Base-by-base conservation (phyloP, 371 early-diverging fungal genomes). In the Quaeritorhiza haematococci region DNA sequence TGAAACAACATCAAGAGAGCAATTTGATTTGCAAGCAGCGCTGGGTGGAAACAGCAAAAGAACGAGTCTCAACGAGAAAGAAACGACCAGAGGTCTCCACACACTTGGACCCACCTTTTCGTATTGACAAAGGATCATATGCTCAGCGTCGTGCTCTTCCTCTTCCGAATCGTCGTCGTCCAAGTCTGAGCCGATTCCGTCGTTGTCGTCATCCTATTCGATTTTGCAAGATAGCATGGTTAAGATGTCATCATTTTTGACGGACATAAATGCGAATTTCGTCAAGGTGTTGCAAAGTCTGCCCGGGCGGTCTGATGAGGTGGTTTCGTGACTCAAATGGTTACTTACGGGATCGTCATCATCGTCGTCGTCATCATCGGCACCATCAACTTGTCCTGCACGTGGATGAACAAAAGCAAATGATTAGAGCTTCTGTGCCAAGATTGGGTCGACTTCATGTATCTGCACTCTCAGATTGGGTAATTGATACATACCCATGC, bases 51-150 rank as follows among this genome's bases (percentile, higher is more conserved):
- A 38, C 41, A 38, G 41, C 41, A 38, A 38, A n/a, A 38, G 15
- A n/a, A n/a, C n/a, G n/a, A n/a, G n/a, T n/a, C n/a, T 15, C 28
- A 41, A 55, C 6, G 23, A 21, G 28, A 33, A n/a, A 24, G 32
- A 23, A 41, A 28, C 30, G 41, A 28, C 30, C 34, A 53, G 17
- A 44, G 44, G 15, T 50, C 19, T 53, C 33, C 3, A 43, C 35
- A n/a, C 6, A 8, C 2, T 26, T 33, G 8, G 10, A 15, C 47
- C 34, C 66, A 84, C 89, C 75, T 96, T 96, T 65, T 96, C 98
- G 69, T 92, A 96, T 62, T 93, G 90, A 66, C 96, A 97, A 34
- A 97, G 67, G 32, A 94, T 89, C 54, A 93, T 85, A 62, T 96
- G 85, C 45, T 84, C 88, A 33, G 84, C 76, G 27, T 92, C 91